Base-by-base conservation (phyloP, 352 stramenopile genomes). In the Phytophthora fragariaefolia region DNA sequence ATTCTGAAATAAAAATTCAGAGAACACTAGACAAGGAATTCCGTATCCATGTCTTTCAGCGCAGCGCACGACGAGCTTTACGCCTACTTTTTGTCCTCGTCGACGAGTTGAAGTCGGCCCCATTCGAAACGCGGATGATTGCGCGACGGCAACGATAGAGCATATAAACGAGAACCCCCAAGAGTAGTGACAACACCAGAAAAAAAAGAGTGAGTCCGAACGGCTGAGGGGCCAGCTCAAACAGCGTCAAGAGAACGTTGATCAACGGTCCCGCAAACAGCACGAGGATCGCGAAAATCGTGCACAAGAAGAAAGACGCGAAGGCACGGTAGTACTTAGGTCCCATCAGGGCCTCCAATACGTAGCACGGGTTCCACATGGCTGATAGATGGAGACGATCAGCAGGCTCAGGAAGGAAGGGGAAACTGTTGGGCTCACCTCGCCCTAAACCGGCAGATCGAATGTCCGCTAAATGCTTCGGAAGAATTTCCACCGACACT, bases 281-380 rank as follows among this genome's bases (percentile, higher is more conserved):
- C 42, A 93, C 46, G 4, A 93, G 63, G 38, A 79, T 63, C 26
- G 91, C 43, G 36, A 91, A 75, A 6, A 87, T 27, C 13, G 74
- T 72, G 64, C 80, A 92, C 1, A 90, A 49, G 34, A 92, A 61
- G 48, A 85, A 86, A 0, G 80, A 92, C 10, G 83, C 79, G 32
- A 93, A 93, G 20, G 76, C 73, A 50, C 74, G 75, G 54, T 90
- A 92, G 69, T 85, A 87, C 69, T 88, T 89, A 15, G 85, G 82
- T 0, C 87, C 87, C 71, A 95, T 83, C 48, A 93, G 52, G 12
- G 83, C 83, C 57, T 95, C 78, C 24, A 95, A 59, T 53, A 95
- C 85, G 60, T 91, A 85, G 38, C 90, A 76, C 26, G 87, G 87
- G 62, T 95, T 95, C 82, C 85, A 93, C 81, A 95, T 91, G 5